phyloP scores from a whole-genome alignment of 768 basidiomycete genomes.

The Fomitopsis pulvina region DNA sequence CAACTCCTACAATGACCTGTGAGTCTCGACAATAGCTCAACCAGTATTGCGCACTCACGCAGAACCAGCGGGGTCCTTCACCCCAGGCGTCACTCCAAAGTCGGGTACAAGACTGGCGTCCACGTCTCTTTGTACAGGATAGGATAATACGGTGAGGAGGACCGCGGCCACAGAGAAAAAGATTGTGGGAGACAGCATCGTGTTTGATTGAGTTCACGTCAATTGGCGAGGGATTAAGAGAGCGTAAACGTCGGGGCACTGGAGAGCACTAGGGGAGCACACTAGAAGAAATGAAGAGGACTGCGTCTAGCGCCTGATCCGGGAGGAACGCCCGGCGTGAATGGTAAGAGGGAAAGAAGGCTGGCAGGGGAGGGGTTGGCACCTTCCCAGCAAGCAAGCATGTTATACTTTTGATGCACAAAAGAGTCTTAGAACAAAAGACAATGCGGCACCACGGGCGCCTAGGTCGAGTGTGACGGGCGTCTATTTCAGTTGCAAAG shows the following conservation, averaged over 20 bases:
- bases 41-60: conserved; percentile 18
- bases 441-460: too few relatives aligned
- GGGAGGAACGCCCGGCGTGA: conserved; percentile 16
- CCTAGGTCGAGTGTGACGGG: too few relatives aligned
- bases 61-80: conserved; percentile 25
- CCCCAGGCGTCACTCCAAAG: conserved; percentile 25
- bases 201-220: conserved; percentile 1
- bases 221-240: conserved; percentile 4
- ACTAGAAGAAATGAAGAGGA: conserved; percentile 3
- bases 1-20: conserved; percentile 15
- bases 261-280: background rate
- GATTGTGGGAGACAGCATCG: conserved; percentile 30
- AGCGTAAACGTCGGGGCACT: conserved; percentile 1
- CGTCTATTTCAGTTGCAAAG: too few relatives aligned
- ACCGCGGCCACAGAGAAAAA: conserved; percentile 26
- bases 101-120: conserved; percentile 28
- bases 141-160: conserved; percentile 32
- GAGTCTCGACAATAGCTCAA: background rate
- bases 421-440: too few relatives aligned
- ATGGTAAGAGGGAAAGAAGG: background rate
- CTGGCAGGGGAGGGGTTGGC: background rate
- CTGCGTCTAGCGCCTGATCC: conserved; percentile 13
- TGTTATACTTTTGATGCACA: too few relatives aligned
- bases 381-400: too few relatives aligned
- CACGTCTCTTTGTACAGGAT: conserved; percentile 42